Base-by-base conservation (phyloP, 1,284 basidiomycete genomes). In the Sanghuangporus sanghuang region DNA sequence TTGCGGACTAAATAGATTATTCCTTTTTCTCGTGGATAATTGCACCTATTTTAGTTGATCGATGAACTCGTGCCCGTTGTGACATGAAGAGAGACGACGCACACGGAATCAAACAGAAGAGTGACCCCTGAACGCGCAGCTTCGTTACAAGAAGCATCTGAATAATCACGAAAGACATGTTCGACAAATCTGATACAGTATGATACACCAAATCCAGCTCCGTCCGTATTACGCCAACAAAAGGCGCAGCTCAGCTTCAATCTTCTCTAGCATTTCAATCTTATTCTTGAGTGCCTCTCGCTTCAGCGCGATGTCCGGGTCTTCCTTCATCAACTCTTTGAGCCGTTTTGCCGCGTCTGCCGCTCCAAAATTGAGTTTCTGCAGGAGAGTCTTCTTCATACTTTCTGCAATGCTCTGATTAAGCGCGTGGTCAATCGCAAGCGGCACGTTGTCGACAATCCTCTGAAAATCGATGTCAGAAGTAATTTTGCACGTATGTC, bases 401-500 rank as follows among this genome's bases (percentile, higher is more conserved):
- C 12, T 14, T 9, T 65, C 46, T 5, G 54, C 64, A 55, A 65
- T 60, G 21, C 36, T 32, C 27, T 65, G 59, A 32, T 65, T 62
- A n/a, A 65, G 59, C 16, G 35, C 44, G 49, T 65, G 64, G 46
- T 65, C 64, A 46, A 65, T 65, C 11, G 48, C 57, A 2, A 65
- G 56, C 2, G 64, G 64, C 12, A 65, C 40, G 44, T 58, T 50
- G 35, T 65, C 64, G 16, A 65, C 57, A 18, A 61, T 49, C 12
- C 64, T 53, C 64, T 65, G 38, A 18, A 1, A 27, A n/a, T 18
- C 27, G 18, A 23, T 32, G 35, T 35, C 36, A 52, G 50, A 52
- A 52, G 21, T 16, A n/a, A n/a, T n/a, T 18, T 50, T 11, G 48
- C 12, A 16, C 36, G 27, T 6, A 23, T 32, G 27, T 18, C 42